phyloP scores from a whole-genome alignment of 371 early-diverging fungal genomes.

The Mortierella sp. region DNA sequence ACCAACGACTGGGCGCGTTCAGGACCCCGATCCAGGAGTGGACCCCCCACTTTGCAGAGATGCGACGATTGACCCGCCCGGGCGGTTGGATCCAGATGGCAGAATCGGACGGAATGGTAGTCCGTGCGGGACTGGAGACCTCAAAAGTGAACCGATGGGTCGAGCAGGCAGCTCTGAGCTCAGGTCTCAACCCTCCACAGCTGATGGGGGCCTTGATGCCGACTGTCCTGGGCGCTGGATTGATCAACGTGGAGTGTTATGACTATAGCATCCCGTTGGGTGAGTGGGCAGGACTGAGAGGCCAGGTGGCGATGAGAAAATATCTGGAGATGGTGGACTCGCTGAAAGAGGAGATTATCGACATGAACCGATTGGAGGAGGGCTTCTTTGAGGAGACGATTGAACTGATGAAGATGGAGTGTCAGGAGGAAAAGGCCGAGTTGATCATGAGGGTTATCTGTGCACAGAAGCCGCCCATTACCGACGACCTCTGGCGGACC shows the following conservation, averaged over 20 bases:
- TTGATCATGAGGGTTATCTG: conserved; percentile 49
- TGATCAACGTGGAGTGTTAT: conserved; percentile 53
- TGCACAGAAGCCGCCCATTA: conserved; percentile 49
- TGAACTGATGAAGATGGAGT: conserved; percentile 37
- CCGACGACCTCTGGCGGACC: conserved; percentile 44
- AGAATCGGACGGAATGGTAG: conserved; percentile 42
- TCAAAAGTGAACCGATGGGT: conserved; percentile 53
- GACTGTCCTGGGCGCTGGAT: conserved; percentile 40
- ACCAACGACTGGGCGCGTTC: conserved; percentile 48
- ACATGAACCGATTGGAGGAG: conserved; percentile 45
- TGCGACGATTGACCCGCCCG: conserved; percentile 31
- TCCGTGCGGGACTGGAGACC: conserved; percentile 34
- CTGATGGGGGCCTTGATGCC: conserved; percentile 48
- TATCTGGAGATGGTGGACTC: conserved; percentile 47
- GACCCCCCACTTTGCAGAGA: conserved; percentile 53
- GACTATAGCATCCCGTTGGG: conserved; percentile 48
- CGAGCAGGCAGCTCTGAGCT: conserved; percentile 41
- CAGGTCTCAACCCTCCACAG: conserved; percentile 46
- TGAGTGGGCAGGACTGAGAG: conserved; percentile 42
- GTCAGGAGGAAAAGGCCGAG: conserved; percentile 31
- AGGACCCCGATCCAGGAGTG: conserved; percentile 40
- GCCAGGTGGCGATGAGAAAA: conserved; percentile 32
- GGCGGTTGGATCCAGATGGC: conserved; percentile 56
- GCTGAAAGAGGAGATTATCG: conserved; percentile 37
- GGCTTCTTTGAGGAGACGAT: conserved; percentile 48